A percentile compares a stretch with the other conserved stretches of the same genome.
Conservation (phyloP, 805 yeast genomes). For the Ogataea saltuana region DNA sequence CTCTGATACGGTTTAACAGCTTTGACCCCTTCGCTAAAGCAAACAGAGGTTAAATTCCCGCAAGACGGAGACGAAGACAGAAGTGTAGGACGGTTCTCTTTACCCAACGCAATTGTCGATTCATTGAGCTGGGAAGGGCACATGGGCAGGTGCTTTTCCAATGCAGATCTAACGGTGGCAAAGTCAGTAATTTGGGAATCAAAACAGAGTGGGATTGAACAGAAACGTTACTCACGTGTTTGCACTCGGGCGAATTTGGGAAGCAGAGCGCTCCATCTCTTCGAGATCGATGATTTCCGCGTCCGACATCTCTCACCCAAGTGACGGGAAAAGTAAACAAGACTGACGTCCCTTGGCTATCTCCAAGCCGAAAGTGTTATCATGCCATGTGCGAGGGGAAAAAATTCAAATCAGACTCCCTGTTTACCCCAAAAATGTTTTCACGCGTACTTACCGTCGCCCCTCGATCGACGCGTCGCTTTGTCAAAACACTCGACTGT, state of each 20-base stretch:
- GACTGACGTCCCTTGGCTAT: too few relatives aligned
- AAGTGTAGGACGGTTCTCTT: neutral
- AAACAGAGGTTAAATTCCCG: neutral
- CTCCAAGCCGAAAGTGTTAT: too few relatives aligned
- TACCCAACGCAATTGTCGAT: neutral
- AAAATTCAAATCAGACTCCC: too few relatives aligned
- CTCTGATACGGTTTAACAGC: too few relatives aligned
- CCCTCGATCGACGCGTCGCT: conserved; percentile 1
- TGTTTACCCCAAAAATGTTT: neutral
- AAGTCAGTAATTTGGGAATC: neutral
- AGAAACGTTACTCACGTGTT: neutral
- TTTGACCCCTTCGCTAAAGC: conserved; percentile 1
- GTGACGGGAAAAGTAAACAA: too few relatives aligned
- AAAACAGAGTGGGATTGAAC: neutral
- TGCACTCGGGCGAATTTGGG: neutral
- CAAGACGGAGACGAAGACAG: neutral
- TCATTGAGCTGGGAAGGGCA: neutral
- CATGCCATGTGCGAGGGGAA: too few relatives aligned
- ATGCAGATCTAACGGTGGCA: conserved; percentile 3
- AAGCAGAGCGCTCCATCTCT: conserved; percentile 9
- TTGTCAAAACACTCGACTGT: too few relatives aligned
- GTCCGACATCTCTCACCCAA: conserved; percentile 9
- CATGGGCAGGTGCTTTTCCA: neutral
- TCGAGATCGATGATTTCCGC: conserved; percentile 9
- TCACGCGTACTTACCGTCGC: neutral